Conservation (phyloP, 2,329 filamentous ascomycete species). For the Hypoxylon sp. region DNA sequence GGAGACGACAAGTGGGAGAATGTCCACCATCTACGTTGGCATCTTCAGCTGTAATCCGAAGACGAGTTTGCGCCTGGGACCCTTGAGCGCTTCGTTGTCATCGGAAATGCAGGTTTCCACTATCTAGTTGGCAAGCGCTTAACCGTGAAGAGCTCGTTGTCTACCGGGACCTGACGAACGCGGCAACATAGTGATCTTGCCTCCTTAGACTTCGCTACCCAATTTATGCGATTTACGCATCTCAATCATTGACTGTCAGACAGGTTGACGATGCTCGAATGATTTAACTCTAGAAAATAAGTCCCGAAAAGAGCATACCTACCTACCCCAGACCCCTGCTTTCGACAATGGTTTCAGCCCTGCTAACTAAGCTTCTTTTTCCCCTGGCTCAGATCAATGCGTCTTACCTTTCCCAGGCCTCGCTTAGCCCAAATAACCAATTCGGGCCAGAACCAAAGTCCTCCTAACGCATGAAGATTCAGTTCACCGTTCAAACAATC, state of each 20-base stretch:
- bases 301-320: constrained; percentile 4
- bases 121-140: constrained; percentile 7
- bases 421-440: constrained; percentile 27
- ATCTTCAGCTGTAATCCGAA: constrained; percentile 3
- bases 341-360: constrained; percentile 41
- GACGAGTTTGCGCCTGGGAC: background rate
- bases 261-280: constrained; percentile 22
- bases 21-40: constrained; percentile 9
- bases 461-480: constrained; percentile 24
- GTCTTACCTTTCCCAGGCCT: constrained; percentile 17
- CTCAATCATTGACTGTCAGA: constrained; percentile 13
- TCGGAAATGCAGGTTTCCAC: constrained; percentile 4
- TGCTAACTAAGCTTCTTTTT: constrained; percentile 20
- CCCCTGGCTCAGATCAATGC: constrained; percentile 41
- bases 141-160: constrained; percentile 4
- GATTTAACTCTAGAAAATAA: constrained; percentile 6
- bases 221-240: constrained; percentile 19
- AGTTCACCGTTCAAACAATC: constrained; percentile 7
- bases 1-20: constrained; percentile 8
- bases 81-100: background rate
- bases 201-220: background rate
- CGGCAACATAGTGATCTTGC: background rate
- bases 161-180: background rate
- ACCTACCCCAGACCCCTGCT: constrained; percentile 9
- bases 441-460: constrained; percentile 18